Base-by-base conservation (phyloP, 1,284 basidiomycete genomes). In the Hymenochaete sp. region DNA sequence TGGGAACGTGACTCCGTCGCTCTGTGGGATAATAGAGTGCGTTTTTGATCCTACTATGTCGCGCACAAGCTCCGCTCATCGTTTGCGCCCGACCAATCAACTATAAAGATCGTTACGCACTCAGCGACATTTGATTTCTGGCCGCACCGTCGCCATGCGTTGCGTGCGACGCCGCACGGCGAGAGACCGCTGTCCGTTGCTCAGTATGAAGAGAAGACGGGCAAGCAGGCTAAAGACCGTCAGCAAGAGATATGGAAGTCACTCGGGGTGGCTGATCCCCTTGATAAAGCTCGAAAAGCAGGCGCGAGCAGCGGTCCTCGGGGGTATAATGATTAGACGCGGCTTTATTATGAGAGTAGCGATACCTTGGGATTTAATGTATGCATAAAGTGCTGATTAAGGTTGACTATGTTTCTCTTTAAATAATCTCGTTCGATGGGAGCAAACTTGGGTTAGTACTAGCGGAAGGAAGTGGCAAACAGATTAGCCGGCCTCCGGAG, bases 161-260 rank as follows among this genome's bases (percentile, higher is more conserved):
- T 89, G 37, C 77, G 87, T 41, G 79, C 80, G n/a, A 90, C 87
- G 2, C 86, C 86, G 39, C 83, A 82, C 53, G 88, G 77, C 19
- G 84, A 90, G 61, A 72, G 71, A 47, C 87, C 87, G 2, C 67
- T 71, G 16, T 84, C 80, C 0, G 87, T 89, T n/a, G 73, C 67
- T 32, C 80, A 78, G 37, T 89, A 86, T 57, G 85, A 89, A 62
- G 61, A 60, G 37, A 57, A 68, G 53, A 73, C 69, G 0, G 79
- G 81, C n/a, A 79, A 77, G 57, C 56, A 65, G 36, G 79, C 80
- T 1, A 75, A 76, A 53, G 81, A 85, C 60, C 66, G 77, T 33
- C 79, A 81, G 61, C 49, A 75, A 25, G 80, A 76, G 55, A 66
- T 82, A 41, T 82, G 76, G 77, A 73, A 70, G 58, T 66, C 76